Evolutionary conservation across 345 rosid species (phyloP).

Genomic region (Clausena lansium): DNA sequence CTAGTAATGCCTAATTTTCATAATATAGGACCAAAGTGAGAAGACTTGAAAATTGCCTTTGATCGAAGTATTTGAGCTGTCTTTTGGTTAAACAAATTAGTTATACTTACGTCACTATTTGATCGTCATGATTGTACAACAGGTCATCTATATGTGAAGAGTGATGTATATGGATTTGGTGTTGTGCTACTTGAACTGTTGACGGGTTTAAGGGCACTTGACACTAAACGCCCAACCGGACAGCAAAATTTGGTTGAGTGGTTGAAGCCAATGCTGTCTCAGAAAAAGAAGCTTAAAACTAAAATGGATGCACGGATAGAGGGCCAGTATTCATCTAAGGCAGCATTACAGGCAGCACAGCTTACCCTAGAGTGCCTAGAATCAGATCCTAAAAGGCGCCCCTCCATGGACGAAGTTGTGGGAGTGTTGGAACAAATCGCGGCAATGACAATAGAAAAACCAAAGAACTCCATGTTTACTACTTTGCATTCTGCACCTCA

Average conservation of each 20-base stretch:
- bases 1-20: not conserved
- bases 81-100: not conserved
- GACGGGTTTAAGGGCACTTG: slow-evolving; percentile 53
- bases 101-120: not conserved
- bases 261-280: slow-evolving; percentile 43
- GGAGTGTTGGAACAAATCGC: slow-evolving; percentile 43
- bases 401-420: slow-evolving; percentile 57
- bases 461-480: slow-evolving; percentile 12
- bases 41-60: not conserved
- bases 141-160: slow-evolving; percentile 68
- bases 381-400: slow-evolving; percentile 47
- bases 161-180: slow-evolving; percentile 71
- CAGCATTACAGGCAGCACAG: slow-evolving; percentile 41
- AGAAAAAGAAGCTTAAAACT: slow-evolving; percentile 37
- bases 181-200: slow-evolving; percentile 62
- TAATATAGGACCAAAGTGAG: not conserved
- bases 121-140: not conserved
- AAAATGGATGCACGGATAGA: slow-evolving; percentile 50
- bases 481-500: slow-evolving; percentile 10
- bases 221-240: slow-evolving; percentile 33
- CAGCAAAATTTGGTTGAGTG: slow-evolving; percentile 57
- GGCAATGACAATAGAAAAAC: slow-evolving; percentile 24
- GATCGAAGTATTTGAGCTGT: not conserved
- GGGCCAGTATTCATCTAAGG: slow-evolving; percentile 49
- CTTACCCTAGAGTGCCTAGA: slow-evolving; percentile 46